A percentile compares a stretch with the other conserved stretches of the same genome.
These are phyloP conservation scores for Suillus tomentosus DNA, from an alignment of 768 basidiomycete species.

Conservation along the genomic window DNA sequence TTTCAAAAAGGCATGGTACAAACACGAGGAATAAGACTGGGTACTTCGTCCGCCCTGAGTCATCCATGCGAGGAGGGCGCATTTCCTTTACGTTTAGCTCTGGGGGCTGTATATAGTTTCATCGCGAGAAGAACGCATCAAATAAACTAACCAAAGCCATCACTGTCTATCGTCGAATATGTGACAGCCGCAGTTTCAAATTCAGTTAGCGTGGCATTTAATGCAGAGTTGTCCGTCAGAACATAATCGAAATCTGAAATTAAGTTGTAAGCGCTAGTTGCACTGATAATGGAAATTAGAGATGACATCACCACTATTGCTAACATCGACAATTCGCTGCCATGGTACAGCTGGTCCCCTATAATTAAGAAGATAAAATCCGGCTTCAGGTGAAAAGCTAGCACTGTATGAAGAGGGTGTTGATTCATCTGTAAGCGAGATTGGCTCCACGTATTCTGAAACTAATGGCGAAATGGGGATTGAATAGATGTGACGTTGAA, in stretches of 20 bases:
- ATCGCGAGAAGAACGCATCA: slow-evolving; percentile 19
- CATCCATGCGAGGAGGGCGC: slow-evolving; percentile 90
- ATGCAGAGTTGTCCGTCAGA: slow-evolving; percentile 68
- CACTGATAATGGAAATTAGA: slow-evolving; percentile 8
- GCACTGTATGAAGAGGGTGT: slow-evolving; percentile 61
- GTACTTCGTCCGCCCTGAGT: slow-evolving; percentile 93
- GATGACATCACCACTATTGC: slow-evolving; percentile 41
- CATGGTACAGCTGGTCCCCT: slow-evolving; percentile 83
- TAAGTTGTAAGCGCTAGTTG: slow-evolving; percentile 5
- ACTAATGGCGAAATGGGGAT: slow-evolving; percentile 62
- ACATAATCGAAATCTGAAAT: slow-evolving; percentile 59
- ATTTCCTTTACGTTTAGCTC: slow-evolving; percentile 91
- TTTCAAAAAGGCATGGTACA: slow-evolving; percentile 14
- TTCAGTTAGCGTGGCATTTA: slow-evolving; percentile 62
- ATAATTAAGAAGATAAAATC: slow-evolving; percentile 83
- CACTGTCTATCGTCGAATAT: slow-evolving; percentile 72
- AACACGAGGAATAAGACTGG: slow-evolving; percentile 91
- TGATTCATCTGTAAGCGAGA: slow-evolving; percentile 52
- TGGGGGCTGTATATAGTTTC: slow-evolving; percentile 35
- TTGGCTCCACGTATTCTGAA: slow-evolving; percentile 40
- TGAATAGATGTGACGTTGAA: slow-evolving; percentile 82
- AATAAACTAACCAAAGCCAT: slow-evolving; percentile 67
- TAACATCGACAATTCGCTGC: slow-evolving; percentile 74
- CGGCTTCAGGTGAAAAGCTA: slow-evolving; percentile 82
- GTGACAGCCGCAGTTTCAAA: slow-evolving; percentile 74